Evolutionary conservation across 257 asterid species (phyloP).

Genomic region (Rauvolfia tetraphylla): DNA sequence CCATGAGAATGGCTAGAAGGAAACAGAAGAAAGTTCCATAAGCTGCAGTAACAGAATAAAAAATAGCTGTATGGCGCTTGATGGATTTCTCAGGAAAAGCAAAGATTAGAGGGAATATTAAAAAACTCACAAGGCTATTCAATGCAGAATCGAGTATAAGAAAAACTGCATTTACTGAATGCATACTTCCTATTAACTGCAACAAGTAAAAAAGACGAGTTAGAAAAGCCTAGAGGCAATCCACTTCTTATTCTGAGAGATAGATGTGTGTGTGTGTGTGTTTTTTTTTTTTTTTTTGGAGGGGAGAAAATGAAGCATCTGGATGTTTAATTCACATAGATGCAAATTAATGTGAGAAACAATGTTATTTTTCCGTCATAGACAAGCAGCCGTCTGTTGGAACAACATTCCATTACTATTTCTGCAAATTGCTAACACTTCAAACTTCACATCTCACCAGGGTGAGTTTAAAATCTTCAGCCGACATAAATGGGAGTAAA

Average conservation of each 20-base stretch:
- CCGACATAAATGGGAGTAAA: constrained; percentile 77
- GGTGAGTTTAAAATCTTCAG: constrained; percentile 64
- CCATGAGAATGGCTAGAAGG: constrained; percentile 68
- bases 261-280: too few relatives aligned
- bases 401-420: background rate
- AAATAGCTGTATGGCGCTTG: background rate
- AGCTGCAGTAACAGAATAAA: too few relatives aligned
- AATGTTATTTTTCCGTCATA: background rate
- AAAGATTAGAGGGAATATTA: background rate
- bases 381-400: background rate
- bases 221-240: background rate
- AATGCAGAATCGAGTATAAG: constrained; percentile 74
- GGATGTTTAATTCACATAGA: background rate
- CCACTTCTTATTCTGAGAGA: background rate
- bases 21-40: constrained; percentile 2
- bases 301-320: background rate
- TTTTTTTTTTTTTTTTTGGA: too few relatives aligned
- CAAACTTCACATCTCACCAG: constrained; percentile 38
- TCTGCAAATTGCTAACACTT: background rate
- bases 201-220: constrained; percentile 1
- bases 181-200: constrained; percentile 81
- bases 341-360: too few relatives aligned
- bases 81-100: background rate
- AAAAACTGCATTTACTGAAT: constrained; percentile 80
- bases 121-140: constrained; percentile 56